Evolutionary conservation across 2,329 filamentous ascomycete species (phyloP), one percentile per base, ranked within the genome.

Genomic region (Paecilomyces niveus): DNA sequence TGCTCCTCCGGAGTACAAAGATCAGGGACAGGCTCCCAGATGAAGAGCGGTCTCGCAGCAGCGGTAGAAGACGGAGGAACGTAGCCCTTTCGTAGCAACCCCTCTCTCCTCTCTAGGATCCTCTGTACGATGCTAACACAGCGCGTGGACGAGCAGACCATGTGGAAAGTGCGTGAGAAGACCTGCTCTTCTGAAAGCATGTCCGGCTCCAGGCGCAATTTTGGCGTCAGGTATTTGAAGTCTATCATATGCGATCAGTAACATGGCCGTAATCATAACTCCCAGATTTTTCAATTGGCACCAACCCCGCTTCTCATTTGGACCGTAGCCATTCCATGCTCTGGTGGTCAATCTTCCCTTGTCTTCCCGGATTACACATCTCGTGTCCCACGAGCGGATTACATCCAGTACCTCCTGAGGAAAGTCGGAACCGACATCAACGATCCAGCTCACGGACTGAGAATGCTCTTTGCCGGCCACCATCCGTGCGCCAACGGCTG

Each of bases 1-100:
- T 83, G 71, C 61, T 87, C 80, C 33, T 86, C 84, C 0, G 90
- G 86, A 0, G 83, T 87, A 72, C 92, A 97, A 1, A 90, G 81
- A 73, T 97, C 91, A 1, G 94, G 94, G 1, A 97, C 89, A 0
- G 94, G 94, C 72, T 99, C 94, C 93, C 93, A 99, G 56, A 97
- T 85, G 71, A 97, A 90, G 6, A 92, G 74, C 1, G 92, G 89
- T 54, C 83, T 82, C 0, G 78, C 67, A 64, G 79, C 80, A 10
- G 67, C 61, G 53, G 74, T 70, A 3, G 64, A 60, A 0, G 54
- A 50, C 24, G 73, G 62, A 13, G 73, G 51, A 58, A 69, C 58
- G 50, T 68, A 66, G 45, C 65, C 66, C 33, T 64, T 60, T 49
- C 62, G 60, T 15, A 61, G 66, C 33, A 77, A 62, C 51, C 70